phyloP scores from a whole-genome alignment of 2,329 filamentous ascomycete genomes.

The Lasiodiplodia citricola region DNA sequence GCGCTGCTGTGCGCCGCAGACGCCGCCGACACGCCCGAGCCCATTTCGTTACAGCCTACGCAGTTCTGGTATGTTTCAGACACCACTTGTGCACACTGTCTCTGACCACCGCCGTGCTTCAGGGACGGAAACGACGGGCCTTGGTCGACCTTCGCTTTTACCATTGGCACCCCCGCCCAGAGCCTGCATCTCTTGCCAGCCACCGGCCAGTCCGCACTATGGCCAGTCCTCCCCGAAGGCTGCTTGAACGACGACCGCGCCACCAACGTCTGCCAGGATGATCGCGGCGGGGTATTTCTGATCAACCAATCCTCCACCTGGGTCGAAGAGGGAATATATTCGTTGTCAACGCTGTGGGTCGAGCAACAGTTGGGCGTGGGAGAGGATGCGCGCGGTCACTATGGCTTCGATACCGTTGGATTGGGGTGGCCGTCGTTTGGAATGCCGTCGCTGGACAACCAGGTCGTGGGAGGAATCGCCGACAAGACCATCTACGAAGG shows the following conservation, averaged over 20 bases:
- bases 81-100: not conserved
- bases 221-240: slow-evolving; percentile 42
- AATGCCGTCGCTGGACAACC: slow-evolving; percentile 36
- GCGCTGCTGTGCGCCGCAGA: slow-evolving; percentile 1
- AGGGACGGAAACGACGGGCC: slow-evolving; percentile 41
- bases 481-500: slow-evolving; percentile 46
- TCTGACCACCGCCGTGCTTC: not conserved
- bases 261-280: slow-evolving; percentile 35
- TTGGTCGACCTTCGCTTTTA: slow-evolving; percentile 41
- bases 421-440: slow-evolving; percentile 37
- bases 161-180: slow-evolving; percentile 38
- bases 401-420: slow-evolving; percentile 43
- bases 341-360: slow-evolving; percentile 34
- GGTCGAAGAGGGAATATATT: slow-evolving; percentile 40
- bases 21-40: slow-evolving; percentile 8
- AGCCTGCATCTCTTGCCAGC: slow-evolving; percentile 39
- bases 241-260: slow-evolving; percentile 34
- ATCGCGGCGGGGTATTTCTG: slow-evolving; percentile 39
- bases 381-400: slow-evolving; percentile 37
- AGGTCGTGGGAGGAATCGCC: slow-evolving; percentile 45
- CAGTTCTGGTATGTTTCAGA: slow-evolving; percentile 34
- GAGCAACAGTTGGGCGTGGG: slow-evolving; percentile 37
- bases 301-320: slow-evolving; percentile 42
- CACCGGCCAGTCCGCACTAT: slow-evolving; percentile 42
- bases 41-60: slow-evolving; percentile 33